Percentiles rank a stretch among this genome's conserved stretches.
Evolutionary conservation across 306 rosid species (phyloP).

Genomic region (Quercus gilva): DNA sequence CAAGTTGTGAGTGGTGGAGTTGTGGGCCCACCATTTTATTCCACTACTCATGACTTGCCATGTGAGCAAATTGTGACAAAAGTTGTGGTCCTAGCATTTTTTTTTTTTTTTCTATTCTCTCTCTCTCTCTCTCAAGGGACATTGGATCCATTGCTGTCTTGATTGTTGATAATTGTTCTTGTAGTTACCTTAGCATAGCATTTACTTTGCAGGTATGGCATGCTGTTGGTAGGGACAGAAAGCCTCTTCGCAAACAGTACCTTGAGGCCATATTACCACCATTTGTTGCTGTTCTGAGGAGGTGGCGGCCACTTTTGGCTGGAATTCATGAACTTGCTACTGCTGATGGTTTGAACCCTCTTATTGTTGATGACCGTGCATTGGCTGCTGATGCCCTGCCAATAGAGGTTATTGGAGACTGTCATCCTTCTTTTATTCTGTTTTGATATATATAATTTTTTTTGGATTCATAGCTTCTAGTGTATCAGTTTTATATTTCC

Average conservation of each 20-base stretch:
- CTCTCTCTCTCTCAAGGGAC: neutral
- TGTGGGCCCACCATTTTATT: no score
- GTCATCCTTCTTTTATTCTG: neutral
- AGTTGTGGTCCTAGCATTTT: neutral
- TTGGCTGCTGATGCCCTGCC: constrained; percentile 77
- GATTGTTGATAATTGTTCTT: constrained; percentile 11
- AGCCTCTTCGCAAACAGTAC: constrained; percentile 81
- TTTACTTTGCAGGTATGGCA: constrained; percentile 74
- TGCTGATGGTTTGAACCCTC: constrained; percentile 85
- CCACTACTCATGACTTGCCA: no score
- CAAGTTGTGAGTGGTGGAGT: no score
- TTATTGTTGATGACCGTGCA: constrained; percentile 64
- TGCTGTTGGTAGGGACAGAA: constrained; percentile 70
- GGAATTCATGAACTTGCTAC: constrained; percentile 96
- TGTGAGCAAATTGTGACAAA: no score
- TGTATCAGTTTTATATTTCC: neutral
- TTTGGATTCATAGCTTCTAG: neutral
- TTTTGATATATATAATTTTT: neutral
- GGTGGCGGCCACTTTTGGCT: constrained; percentile 94
- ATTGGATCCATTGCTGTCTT: constrained; percentile 3
- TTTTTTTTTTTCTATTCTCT: neutral
- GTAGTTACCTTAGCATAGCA: constrained; percentile 25
- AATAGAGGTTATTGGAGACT: constrained; percentile 53
- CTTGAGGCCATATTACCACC: constrained; percentile 90
- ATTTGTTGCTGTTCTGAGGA: constrained; percentile 86